phyloP scores from a whole-genome alignment of 2,329 filamentous ascomycete genomes.

The Claviceps africana region DNA sequence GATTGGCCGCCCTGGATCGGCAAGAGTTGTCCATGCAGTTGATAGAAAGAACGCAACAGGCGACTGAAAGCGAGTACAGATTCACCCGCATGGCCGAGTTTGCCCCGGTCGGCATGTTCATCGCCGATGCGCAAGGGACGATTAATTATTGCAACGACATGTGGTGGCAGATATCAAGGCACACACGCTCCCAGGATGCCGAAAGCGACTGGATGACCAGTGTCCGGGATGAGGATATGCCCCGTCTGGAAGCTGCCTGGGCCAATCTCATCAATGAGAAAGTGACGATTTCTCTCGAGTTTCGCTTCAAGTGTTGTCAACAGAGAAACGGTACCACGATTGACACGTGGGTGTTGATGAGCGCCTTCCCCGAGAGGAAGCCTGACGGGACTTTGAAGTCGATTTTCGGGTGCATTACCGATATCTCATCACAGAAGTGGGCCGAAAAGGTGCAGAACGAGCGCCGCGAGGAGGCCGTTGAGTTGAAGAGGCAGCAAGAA shows the following conservation, averaged over 20 bases:
- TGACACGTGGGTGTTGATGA: slow-evolving; percentile 67
- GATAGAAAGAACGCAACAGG: slow-evolving; percentile 47
- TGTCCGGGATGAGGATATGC: slow-evolving; percentile 52
- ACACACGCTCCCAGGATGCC: slow-evolving; percentile 43
- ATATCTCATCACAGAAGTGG: slow-evolving; percentile 76
- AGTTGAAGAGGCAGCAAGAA: slow-evolving; percentile 59
- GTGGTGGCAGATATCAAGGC: slow-evolving; percentile 58
- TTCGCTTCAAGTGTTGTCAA: slow-evolving; percentile 59
- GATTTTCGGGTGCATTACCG: slow-evolving; percentile 69
- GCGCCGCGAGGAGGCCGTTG: slow-evolving; percentile 66
- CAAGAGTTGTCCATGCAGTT: slow-evolving; percentile 67
- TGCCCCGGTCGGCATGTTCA: slow-evolving; percentile 73
- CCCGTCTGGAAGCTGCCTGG: slow-evolving; percentile 47
- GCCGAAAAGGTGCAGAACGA: slow-evolving; percentile 68
- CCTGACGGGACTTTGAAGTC: slow-evolving; percentile 51
- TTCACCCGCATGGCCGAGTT: slow-evolving; percentile 79
- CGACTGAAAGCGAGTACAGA: slow-evolving; percentile 55
- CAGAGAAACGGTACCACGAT: slow-evolving; percentile 43
- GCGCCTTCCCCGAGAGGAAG: slow-evolving; percentile 59
- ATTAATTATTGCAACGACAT: slow-evolving; percentile 75
- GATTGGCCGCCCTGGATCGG: slow-evolving; percentile 59
- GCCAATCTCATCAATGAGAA: slow-evolving; percentile 45
- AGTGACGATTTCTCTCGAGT: slow-evolving; percentile 54
- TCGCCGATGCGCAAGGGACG: slow-evolving; percentile 54
- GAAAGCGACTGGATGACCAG: slow-evolving; percentile 59